phyloP scores from a whole-genome alignment of 352 stramenopile species.

The Phytophthora capsici region DNA sequence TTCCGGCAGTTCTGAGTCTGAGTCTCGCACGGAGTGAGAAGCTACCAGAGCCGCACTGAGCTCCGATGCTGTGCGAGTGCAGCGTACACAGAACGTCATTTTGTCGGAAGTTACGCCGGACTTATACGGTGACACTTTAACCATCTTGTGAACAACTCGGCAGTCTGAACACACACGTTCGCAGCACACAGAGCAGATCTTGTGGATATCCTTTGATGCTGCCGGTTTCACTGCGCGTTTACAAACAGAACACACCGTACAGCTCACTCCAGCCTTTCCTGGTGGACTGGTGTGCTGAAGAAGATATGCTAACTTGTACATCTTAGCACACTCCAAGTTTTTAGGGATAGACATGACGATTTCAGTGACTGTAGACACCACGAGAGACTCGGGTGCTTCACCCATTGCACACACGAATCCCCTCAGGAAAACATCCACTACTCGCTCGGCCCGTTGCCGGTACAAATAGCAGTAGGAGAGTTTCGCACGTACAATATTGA shows the following conservation, averaged over 20 bases:
- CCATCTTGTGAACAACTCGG: slow-evolving; percentile 25
- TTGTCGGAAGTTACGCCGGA: slow-evolving; percentile 24
- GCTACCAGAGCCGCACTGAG: slow-evolving; percentile 21
- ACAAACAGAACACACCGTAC: slow-evolving; percentile 12
- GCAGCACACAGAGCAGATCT: slow-evolving; percentile 38
- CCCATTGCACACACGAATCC: slow-evolving; percentile 54
- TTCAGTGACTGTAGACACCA: slow-evolving; percentile 56
- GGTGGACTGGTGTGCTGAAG: slow-evolving; percentile 22
- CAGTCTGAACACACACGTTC: slow-evolving; percentile 31
- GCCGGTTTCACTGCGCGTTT: slow-evolving; percentile 23
- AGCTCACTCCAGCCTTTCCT: background rate
- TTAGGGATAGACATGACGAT: slow-evolving; percentile 62
- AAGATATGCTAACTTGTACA: slow-evolving; percentile 51
- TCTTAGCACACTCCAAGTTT: slow-evolving; percentile 53
- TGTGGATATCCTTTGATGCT: slow-evolving; percentile 16
- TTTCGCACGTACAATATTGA: slow-evolving; percentile 49
- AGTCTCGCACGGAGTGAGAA: slow-evolving; percentile 18
- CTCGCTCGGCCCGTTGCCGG: slow-evolving; percentile 44
- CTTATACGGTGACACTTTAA: slow-evolving; percentile 24
- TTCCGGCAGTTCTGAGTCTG: slow-evolving; percentile 16
- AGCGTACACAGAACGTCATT: slow-evolving; percentile 30
- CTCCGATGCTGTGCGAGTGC: slow-evolving; percentile 11
- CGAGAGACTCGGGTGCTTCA: slow-evolving; percentile 49
- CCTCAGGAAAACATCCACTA: slow-evolving; percentile 56
- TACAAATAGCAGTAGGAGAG: slow-evolving; percentile 67